A percentile compares a stretch with the other conserved stretches of the same genome.
These are phyloP conservation scores for Neurospora intermedia DNA, from an alignment of 495 filamentous ascomycete species.

Conservation along the genomic window DNA sequence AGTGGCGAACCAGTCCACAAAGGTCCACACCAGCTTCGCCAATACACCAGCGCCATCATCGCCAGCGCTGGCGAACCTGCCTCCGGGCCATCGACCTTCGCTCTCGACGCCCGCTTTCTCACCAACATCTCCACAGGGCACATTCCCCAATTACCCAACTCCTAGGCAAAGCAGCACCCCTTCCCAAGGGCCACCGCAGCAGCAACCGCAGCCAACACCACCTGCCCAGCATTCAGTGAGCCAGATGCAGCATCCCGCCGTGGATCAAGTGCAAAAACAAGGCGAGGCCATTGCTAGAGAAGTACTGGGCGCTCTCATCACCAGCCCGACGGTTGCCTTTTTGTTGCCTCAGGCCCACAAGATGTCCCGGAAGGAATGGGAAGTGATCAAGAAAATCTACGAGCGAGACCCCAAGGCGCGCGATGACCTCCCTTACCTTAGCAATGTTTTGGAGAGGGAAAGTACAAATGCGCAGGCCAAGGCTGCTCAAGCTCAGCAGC, in stretches of 20 bases:
- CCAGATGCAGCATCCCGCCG: neutral
- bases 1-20: conserved; percentile 14
- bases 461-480: conserved; percentile 10
- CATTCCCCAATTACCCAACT: conserved; percentile 23
- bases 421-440: conserved; percentile 38
- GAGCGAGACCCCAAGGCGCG: conserved; percentile 38
- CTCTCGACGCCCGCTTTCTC: conserved; percentile 35
- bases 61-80: conserved; percentile 8
- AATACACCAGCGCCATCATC: conserved; percentile 20
- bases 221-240: conserved; percentile 16
- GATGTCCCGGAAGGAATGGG: conserved; percentile 52
- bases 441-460: conserved; percentile 33
- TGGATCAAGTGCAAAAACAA: conserved; percentile 16
- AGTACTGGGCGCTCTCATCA: conserved; percentile 48
- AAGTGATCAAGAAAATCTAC: conserved; percentile 50
- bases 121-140: conserved; percentile 36
- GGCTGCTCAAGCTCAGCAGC: conserved; percentile 6
- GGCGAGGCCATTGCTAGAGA: conserved; percentile 43
- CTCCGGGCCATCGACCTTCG: conserved; percentile 22
- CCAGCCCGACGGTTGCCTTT: conserved; percentile 53
- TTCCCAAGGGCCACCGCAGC: conserved; percentile 16
- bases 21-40: neutral
- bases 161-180: conserved; percentile 22
- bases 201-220: conserved; percentile 12
- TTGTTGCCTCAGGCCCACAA: conserved; percentile 54